These are phyloP conservation scores for Dichotomocladium elegans DNA, from an alignment of 371 early-diverging fungal species.

Conservation along the genomic window DNA sequence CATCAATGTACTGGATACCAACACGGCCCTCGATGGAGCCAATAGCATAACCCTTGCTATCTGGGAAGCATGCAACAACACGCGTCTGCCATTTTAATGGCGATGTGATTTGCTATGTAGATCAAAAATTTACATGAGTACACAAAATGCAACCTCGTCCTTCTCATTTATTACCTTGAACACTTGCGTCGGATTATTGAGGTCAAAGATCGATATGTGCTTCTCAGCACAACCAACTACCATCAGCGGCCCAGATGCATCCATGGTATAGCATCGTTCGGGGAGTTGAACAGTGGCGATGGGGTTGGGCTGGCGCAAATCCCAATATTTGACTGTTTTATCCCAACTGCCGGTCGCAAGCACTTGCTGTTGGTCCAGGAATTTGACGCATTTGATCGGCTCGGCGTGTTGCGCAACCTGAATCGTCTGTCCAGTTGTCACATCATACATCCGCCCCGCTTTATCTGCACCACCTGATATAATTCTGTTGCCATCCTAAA, in stretches of 20 bases:
- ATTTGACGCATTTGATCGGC: constrained; percentile 71
- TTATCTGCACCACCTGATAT: constrained; percentile 88
- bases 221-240: constrained; percentile 83
- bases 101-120: constrained; percentile 52
- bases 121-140: constrained; percentile 26
- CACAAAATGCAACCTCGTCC: constrained; percentile 48
- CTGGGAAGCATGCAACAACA: constrained; percentile 72
- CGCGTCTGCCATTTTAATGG: constrained; percentile 90
- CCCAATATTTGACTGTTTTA: constrained; percentile 90
- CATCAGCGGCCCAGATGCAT: constrained; percentile 63
- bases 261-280: constrained; percentile 87
- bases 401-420: constrained; percentile 85
- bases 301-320: constrained; percentile 68
- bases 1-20: constrained; percentile 87
- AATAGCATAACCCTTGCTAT: constrained; percentile 80
- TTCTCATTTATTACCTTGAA: constrained; percentile 48
- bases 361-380: constrained; percentile 67
- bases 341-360: constrained; percentile 94
- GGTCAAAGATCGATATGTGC: constrained; percentile 65
- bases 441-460: constrained; percentile 75
- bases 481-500: constrained; percentile 82
- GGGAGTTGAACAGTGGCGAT: constrained; percentile 64
- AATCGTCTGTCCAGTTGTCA: constrained; percentile 69
- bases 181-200: constrained; percentile 65
- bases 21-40: constrained; percentile 94